These are phyloP conservation scores for Aspergillus sp. DNA, from an alignment of 2,329 filamentous ascomycete species.

Conservation along the genomic window DNA sequence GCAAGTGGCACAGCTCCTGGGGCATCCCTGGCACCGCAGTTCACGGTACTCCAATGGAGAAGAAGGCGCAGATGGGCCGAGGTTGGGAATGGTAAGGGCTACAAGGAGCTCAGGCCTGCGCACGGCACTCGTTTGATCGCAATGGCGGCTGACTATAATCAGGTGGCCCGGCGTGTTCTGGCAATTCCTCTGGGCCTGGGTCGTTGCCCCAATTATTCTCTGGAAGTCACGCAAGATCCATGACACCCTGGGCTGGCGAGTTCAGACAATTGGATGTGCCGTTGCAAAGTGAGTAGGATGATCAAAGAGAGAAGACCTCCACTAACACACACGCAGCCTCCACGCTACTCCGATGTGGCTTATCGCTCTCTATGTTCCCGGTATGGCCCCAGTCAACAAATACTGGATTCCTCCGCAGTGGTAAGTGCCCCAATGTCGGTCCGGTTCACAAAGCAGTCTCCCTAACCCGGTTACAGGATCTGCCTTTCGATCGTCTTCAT, in stretches of 20 bases:
- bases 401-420: slow-evolving; percentile 54
- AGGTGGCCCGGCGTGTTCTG: slow-evolving; percentile 24
- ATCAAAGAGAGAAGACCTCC: background rate
- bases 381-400: slow-evolving; percentile 44
- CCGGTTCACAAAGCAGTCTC: background rate
- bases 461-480: slow-evolving; percentile 25
- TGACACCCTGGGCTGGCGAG: slow-evolving; percentile 58
- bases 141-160: background rate
- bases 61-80: slow-evolving; percentile 27
- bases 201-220: slow-evolving; percentile 33
- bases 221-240: slow-evolving; percentile 52
- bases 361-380: slow-evolving; percentile 44
- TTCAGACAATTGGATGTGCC: slow-evolving; percentile 49
- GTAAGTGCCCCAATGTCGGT: slow-evolving; percentile 31
- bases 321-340: slow-evolving; percentile 35
- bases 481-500: slow-evolving; percentile 53
- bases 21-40: slow-evolving; percentile 45
- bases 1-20: slow-evolving; percentile 51
- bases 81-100: slow-evolving; percentile 56
- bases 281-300: slow-evolving; percentile 33
- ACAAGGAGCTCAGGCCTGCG: too few relatives aligned
- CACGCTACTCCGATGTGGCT: slow-evolving; percentile 61
- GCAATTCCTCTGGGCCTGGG: slow-evolving; percentile 14
- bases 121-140: background rate
- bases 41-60: slow-evolving; percentile 36